phyloP scores from a whole-genome alignment of 495 filamentous ascomycete genomes.

The Penicillium alfredii region DNA sequence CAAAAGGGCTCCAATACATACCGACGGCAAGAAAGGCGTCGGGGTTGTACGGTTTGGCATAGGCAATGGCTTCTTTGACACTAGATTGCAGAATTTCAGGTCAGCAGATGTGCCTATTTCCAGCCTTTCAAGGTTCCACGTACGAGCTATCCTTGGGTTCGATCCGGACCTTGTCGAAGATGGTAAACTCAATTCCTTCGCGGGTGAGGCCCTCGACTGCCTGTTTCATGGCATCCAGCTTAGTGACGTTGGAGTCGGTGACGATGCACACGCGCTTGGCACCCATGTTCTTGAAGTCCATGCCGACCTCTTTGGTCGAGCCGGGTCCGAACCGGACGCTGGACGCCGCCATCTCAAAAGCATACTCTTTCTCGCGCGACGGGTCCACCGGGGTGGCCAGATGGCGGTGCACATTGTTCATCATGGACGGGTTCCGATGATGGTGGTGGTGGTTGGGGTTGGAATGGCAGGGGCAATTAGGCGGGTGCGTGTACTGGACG shows the following conservation, averaged over 20 bases:
- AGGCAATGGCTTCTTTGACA: conserved; percentile 80
- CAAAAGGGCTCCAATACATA: no score
- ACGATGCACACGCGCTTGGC: conserved; percentile 83
- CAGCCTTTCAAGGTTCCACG: conserved; percentile 24
- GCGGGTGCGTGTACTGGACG: conserved; percentile 84
- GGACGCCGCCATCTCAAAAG: conserved; percentile 94
- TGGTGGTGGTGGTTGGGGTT: conserved; percentile 72
- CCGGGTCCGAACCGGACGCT: conserved; percentile 91
- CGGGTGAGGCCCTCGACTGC: conserved; percentile 67
- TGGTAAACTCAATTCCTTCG: conserved; percentile 72
- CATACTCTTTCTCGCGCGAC: conserved; percentile 83
- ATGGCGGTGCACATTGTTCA: conserved; percentile 52
- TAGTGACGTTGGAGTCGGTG: conserved; percentile 73
- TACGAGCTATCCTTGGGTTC: conserved; percentile 93
- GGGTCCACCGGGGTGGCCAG: conserved; percentile 69
- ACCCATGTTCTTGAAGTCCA: conserved; percentile 93
- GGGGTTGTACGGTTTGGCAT: conserved; percentile 67
- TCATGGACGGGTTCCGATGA: conserved; percentile 43
- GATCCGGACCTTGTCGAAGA: conserved; percentile 70
- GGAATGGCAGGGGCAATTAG: conserved; percentile 85
- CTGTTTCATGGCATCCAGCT: conserved; percentile 79
- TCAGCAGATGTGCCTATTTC: not conserved
- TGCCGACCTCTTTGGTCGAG: conserved; percentile 94
- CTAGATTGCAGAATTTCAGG: conserved; percentile 30
- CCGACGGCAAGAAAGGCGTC: conserved; percentile 93